These are phyloP conservation scores for Phytopythium cucurbitacearum DNA, from an alignment of 352 stramenopile species.

Conservation along the genomic window DNA sequence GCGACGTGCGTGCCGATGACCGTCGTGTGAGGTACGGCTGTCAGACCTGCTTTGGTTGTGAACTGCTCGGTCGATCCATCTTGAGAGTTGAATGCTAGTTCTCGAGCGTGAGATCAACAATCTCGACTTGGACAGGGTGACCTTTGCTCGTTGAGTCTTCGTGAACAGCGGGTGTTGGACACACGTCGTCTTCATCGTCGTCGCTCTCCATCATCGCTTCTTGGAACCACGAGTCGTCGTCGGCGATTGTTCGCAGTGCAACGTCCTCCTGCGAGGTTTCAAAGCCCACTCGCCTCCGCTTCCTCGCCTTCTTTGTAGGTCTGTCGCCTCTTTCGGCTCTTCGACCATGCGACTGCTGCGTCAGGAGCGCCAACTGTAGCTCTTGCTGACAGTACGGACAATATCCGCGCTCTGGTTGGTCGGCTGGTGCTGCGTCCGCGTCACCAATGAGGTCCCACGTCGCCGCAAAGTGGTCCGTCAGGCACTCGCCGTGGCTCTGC, in stretches of 20 bases:
- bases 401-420: conserved; percentile 19
- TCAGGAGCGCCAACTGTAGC: conserved; percentile 41
- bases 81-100: conserved; percentile 7
- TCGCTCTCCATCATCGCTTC: conserved; percentile 8
- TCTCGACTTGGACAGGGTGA: too few species aligned
- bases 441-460: conserved; percentile 13
- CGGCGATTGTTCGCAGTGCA: too few species aligned
- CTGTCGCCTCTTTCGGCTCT: neutral
- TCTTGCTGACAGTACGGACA: conserved; percentile 41
- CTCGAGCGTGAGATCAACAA: conserved; percentile 17
- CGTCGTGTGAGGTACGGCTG: conserved; percentile 5
- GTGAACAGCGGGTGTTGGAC: neutral
- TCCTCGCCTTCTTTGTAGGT: neutral
- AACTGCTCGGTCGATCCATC: neutral
- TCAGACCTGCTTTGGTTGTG: neutral
- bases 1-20: conserved; percentile 45
- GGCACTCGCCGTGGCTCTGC: conserved; percentile 38
- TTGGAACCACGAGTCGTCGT: conserved; percentile 26
- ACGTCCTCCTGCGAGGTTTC: conserved; percentile 1
- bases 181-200: conserved; percentile 7
- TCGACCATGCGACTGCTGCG: conserved; percentile 5
- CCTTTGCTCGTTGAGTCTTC: neutral
- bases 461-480: conserved; percentile 50
- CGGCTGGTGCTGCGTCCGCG: neutral
- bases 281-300: neutral